Evolutionary conservation across 495 filamentous ascomycete species (phyloP).

Genomic region (Penicillium cosmopolitanum): DNA sequence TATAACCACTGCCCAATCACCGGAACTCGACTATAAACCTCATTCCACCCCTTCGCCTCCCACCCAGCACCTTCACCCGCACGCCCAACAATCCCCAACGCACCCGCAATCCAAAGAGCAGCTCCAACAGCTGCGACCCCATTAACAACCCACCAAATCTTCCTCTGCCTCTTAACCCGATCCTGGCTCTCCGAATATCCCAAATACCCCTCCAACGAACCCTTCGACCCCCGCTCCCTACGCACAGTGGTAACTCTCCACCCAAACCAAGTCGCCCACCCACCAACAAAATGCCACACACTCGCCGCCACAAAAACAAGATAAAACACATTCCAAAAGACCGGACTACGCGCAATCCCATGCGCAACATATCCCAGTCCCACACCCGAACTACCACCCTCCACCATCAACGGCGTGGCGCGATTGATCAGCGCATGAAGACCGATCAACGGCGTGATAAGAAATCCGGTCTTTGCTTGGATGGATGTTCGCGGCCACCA

Average conservation of each 20-base stretch:
- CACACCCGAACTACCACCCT: constrained; percentile 82
- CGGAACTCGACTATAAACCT: constrained; percentile 61
- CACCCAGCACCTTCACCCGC: constrained; percentile 74
- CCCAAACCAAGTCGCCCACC: constrained; percentile 74
- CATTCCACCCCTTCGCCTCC: constrained; percentile 79
- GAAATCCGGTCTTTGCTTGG: constrained; percentile 68
- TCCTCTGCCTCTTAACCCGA: constrained; percentile 49
- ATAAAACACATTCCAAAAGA: constrained; percentile 70
- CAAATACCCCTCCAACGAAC: constrained; percentile 41
- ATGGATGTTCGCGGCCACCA: constrained; percentile 72
- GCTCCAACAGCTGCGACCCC: constrained; percentile 59
- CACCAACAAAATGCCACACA: constrained; percentile 82
- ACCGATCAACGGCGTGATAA: constrained; percentile 62
- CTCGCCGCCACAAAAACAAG: constrained; percentile 66
- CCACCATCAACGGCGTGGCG: constrained; percentile 67
- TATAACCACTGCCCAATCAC: constrained; percentile 52
- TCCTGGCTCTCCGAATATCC: constrained; percentile 42
- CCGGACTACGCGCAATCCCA: constrained; percentile 71
- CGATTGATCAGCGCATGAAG: constrained; percentile 75
- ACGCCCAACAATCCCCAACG: constrained; percentile 74
- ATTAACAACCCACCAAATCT: constrained; percentile 72
- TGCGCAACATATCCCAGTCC: constrained; percentile 83
- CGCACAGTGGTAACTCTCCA: constrained; percentile 49
- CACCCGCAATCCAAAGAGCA: constrained; percentile 77
- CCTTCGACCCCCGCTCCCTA: constrained; percentile 37